Conservation (phyloP, 345 rosid species). For the Syzygium aqueum region DNA sequence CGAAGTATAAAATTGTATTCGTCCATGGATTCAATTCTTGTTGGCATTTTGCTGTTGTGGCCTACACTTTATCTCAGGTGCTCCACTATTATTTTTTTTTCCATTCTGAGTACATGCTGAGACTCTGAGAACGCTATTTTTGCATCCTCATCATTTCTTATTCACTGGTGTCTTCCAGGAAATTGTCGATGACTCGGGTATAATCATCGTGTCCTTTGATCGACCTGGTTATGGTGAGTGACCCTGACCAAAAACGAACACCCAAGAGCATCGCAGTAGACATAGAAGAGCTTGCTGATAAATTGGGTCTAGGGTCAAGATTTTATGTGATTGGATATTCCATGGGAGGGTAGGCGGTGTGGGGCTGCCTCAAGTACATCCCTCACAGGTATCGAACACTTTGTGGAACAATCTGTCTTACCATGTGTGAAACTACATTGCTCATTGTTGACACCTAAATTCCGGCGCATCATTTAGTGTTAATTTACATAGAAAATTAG, state of each 20-base stretch:
- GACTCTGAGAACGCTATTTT: neutral
- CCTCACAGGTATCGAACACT: constrained; percentile 40
- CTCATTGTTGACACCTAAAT: too few relatives aligned
- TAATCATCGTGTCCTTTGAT: constrained; percentile 52
- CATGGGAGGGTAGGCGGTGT: constrained; percentile 43
- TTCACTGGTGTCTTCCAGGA: constrained; percentile 24
- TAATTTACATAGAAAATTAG: too few relatives aligned
- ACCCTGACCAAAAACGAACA: constrained; percentile 42
- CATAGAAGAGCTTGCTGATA: constrained; percentile 63
- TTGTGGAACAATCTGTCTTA: neutral
- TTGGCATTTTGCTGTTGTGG: constrained; percentile 20
- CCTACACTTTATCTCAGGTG: constrained; percentile 2
- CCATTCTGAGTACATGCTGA: neutral
- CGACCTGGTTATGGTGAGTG: constrained; percentile 75
- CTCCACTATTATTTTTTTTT: neutral
- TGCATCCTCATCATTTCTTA: neutral
- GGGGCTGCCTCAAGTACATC: constrained; percentile 63
- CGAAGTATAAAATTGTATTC: constrained; percentile 31
- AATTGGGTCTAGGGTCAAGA: constrained; percentile 42
- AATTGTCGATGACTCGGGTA: constrained; percentile 29
- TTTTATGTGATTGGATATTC: constrained; percentile 50
- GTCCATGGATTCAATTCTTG: constrained; percentile 44
- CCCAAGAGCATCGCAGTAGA: constrained; percentile 44
- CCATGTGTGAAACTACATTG: neutral
- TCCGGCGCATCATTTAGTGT: too few relatives aligned